These are phyloP conservation scores for Phlebopus sp. DNA, from an alignment of 1,284 basidiomycete genomes.

Conservation along the genomic window DNA sequence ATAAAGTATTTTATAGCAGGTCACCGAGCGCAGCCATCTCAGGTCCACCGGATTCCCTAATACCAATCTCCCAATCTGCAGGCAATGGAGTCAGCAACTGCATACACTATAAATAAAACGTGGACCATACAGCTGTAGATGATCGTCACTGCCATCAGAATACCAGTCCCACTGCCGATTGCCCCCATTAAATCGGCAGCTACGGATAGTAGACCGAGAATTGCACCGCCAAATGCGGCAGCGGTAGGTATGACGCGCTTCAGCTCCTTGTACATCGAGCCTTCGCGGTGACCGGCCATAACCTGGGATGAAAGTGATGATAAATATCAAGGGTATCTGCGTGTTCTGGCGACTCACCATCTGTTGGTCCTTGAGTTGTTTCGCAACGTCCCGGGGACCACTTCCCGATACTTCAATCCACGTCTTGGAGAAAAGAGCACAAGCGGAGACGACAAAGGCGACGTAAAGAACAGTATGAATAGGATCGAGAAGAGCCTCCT, in stretches of 20 bases:
- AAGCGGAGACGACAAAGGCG: conserved; percentile 89
- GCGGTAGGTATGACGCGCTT: conserved; percentile 98
- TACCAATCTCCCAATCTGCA: conserved; percentile 32
- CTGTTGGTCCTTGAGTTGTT: conserved; percentile 97
- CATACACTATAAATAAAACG: not conserved
- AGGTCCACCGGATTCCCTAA: conserved; percentile 65
- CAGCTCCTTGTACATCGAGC: conserved; percentile 98
- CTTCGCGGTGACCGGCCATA: conserved; percentile 96
- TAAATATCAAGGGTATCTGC: not conserved
- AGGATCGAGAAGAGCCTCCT: conserved; percentile 85
- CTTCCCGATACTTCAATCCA: conserved; percentile 99
- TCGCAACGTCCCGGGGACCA: conserved; percentile 93
- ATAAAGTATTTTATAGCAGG: conserved; percentile 41
- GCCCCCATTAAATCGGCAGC: conserved; percentile 96
- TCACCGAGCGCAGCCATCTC: conserved; percentile 75
- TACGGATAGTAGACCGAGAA: conserved; percentile 92
- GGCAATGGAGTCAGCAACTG: not conserved
- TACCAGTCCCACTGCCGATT: conserved; percentile 95
- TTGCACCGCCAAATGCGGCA: conserved; percentile 94
- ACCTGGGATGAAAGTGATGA: conserved; percentile 44
- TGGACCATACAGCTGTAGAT: conserved; percentile 76
- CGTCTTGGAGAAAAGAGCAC: conserved; percentile 97
- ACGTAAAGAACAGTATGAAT: conserved; percentile 94
- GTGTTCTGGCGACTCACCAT: conserved; percentile 57
- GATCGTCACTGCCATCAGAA: conserved; percentile 96